Evolutionary conservation across 768 basidiomycete species (phyloP).

Genomic region (Phaeolepiota aurea): DNA sequence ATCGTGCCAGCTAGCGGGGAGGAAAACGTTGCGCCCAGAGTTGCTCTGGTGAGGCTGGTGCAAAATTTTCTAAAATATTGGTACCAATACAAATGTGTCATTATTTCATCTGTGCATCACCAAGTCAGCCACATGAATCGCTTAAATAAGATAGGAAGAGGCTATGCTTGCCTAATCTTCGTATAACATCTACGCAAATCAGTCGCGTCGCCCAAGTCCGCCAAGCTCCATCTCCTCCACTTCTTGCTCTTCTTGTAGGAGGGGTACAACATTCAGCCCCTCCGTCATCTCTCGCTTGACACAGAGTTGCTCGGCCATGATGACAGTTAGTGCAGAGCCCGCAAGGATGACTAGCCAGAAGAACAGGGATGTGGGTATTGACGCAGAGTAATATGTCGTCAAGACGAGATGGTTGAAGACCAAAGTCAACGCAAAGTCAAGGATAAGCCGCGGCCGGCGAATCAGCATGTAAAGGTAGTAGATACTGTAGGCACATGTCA

Average conservation of each 20-base stretch:
- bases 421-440: constrained; percentile 90
- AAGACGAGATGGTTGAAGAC: constrained; percentile 88
- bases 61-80: too few species aligned
- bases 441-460: constrained; percentile 85
- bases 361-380: constrained; percentile 82
- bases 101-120: too few species aligned
- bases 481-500: constrained; percentile 27
- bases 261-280: constrained; percentile 51
- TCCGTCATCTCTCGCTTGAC: constrained; percentile 86
- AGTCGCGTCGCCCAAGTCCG: neutral
- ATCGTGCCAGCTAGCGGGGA: too few species aligned
- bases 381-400: constrained; percentile 85
- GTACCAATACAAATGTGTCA: too few species aligned
- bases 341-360: constrained; percentile 81
- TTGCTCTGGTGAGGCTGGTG: too few species aligned
- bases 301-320: constrained; percentile 86
- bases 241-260: constrained; percentile 44
- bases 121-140: too few species aligned
- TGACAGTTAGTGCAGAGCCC: constrained; percentile 66
- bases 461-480: constrained; percentile 83
- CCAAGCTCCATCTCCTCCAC: constrained; percentile 56
- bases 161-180: too few species aligned
- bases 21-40: too few species aligned
- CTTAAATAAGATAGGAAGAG: too few species aligned
- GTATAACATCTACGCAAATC: neutral